Base-by-base conservation (phyloP, 2,329 filamentous ascomycete species). In the Diplodia intermedia region DNA sequence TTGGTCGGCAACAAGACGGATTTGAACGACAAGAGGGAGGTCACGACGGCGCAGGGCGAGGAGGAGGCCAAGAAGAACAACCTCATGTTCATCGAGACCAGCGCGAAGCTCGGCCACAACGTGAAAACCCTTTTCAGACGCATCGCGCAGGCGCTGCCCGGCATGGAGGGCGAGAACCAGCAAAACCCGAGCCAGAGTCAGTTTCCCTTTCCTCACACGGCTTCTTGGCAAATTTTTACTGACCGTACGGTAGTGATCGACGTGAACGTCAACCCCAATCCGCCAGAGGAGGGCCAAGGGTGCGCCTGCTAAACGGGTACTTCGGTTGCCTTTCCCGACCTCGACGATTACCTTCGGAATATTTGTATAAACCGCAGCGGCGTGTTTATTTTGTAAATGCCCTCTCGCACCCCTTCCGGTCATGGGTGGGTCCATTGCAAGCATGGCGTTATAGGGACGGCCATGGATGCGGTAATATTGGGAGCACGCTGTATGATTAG, bases 1-100 rank as follows among this genome's bases (percentile, higher is more conserved):
- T 84, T 99, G 56, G 96, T 99, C 49, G 95, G 95, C 73, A 99
- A 99, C 86, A 99, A 99, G 89, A 99, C 95, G 54, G 95, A 99
- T 86, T 82, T 99, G 80, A 97, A 95, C 81, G 95, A 99, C 81
- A 98, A 97, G 87, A 89, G 95, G 67, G 94, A 99, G 82, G 95
- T 99, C 70, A 99, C 94, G 52, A 96, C 93, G 43, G 90, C 92
- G 77, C 94, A 98, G 81, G 95, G 95, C 69, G 95, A 99, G 81
- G 95, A 98, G 75, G 95, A 99, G 83, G 94, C 94, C 53, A 97
- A 97, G 87, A 94, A 94, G 85, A 94, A 97, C 81, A 95, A 95
- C 72, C 84, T 97, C 73, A 97, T 99, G 92, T 99, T 99, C 77
- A 95, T 99, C 75, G 95, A 99, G 86, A 99, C 95, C 66, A 97